Percentiles rank a stretch among this genome's conserved stretches.
These are phyloP conservation scores for Taiozyma sp. DNA, from an alignment of 1,139 yeast genomes.

Conservation along the genomic window DNA sequence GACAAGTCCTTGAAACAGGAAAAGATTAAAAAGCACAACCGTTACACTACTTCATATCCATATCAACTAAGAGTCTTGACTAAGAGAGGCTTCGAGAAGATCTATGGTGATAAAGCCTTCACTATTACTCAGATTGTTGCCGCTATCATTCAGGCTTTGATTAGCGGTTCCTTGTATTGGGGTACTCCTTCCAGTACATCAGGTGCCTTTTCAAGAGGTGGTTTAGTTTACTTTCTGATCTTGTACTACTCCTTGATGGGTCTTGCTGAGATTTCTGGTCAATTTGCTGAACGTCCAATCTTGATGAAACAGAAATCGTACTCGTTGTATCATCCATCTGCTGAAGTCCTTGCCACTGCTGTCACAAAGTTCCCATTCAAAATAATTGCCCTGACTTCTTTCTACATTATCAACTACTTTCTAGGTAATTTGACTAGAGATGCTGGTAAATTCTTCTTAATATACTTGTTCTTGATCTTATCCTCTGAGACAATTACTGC, in stretches of 20 bases:
- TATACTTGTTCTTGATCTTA: conserved; percentile 38
- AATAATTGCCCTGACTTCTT: conserved; percentile 37
- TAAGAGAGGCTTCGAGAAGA: conserved; percentile 44
- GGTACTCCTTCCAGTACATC: conserved; percentile 25
- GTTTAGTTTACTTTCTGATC: conserved; percentile 46
- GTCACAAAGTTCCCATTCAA: conserved; percentile 45
- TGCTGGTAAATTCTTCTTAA: conserved; percentile 52
- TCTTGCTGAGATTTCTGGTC: conserved; percentile 44
- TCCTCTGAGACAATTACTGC: conserved; percentile 37
- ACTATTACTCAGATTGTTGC: conserved; percentile 42
- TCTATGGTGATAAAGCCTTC: conserved; percentile 44
- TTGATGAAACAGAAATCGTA: conserved; percentile 51
- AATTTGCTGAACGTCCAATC: conserved; percentile 47
- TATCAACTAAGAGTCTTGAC: conserved; percentile 44
- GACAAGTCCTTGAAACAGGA: conserved; percentile 35
- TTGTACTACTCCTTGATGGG: conserved; percentile 51
- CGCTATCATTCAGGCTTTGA: conserved; percentile 44
- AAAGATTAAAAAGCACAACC: conserved; percentile 36
- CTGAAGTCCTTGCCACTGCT: conserved; percentile 47
- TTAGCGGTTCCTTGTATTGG: conserved; percentile 45
- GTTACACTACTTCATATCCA: conserved; percentile 39
- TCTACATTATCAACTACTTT: conserved; percentile 45
- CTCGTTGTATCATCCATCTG: conserved; percentile 51
- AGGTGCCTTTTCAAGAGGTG: conserved; percentile 58
- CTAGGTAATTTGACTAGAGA: conserved; percentile 42